Evolutionary conservation across 1,139 yeast genomes (phyloP).

Genomic region (Meyerozyma athensensis): DNA sequence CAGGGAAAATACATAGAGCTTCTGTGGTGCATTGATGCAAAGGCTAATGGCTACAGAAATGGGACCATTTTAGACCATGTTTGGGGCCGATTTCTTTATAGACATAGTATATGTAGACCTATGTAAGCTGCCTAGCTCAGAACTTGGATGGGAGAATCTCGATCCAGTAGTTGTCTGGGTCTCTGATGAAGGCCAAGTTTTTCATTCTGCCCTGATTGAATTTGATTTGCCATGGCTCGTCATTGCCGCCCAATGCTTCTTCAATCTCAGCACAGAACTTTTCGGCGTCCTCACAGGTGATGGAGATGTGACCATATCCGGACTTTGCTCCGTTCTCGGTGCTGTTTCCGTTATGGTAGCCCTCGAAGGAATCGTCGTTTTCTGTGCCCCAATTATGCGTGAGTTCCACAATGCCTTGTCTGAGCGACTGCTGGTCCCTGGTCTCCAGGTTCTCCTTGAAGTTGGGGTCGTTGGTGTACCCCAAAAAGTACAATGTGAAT

Average conservation of each 20-base stretch:
- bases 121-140: neutral
- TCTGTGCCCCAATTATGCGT: conserved; percentile 98
- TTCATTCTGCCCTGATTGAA: conserved; percentile 56
- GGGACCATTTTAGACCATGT: too few species aligned
- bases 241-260: conserved; percentile 25
- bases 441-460: conserved; percentile 28
- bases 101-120: neutral
- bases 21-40: conserved; percentile 1
- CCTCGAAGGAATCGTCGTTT: conserved; percentile 57
- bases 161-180: conserved; percentile 90
- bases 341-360: conserved; percentile 79
- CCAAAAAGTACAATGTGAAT: conserved; percentile 82
- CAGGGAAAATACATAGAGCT: neutral
- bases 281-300: conserved; percentile 65
- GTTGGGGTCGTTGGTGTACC: conserved; percentile 45
- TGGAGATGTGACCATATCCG: conserved; percentile 85
- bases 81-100: too few species aligned
- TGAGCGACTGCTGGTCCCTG: conserved; percentile 27
- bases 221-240: conserved; percentile 36
- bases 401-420: conserved; percentile 75
- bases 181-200: conserved; percentile 66
- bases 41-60: neutral
- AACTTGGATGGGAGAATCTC: conserved; percentile 46
- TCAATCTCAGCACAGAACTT: conserved; percentile 51
- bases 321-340: conserved; percentile 53